Percentiles rank a stretch among this genome's conserved stretches.
Conservation (phyloP, 2,329 filamentous ascomycete genomes). For the Escovopsis sp. region DNA sequence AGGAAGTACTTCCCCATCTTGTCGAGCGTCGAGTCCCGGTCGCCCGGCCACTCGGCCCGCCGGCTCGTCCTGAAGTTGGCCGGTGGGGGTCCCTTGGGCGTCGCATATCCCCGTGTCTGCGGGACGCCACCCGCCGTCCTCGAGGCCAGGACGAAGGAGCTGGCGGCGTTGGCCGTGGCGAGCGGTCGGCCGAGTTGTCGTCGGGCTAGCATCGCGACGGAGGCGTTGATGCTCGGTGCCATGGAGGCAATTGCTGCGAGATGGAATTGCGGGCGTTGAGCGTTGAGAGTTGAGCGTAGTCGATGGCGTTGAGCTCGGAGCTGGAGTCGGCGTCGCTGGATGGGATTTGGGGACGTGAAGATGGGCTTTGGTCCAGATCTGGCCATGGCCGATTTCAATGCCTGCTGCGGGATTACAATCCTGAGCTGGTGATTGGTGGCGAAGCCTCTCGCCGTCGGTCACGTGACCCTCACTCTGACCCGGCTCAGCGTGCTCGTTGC, state of each 20-base stretch:
- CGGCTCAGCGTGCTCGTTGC: no score
- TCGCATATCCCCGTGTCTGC: constrained; percentile 37
- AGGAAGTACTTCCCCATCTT: constrained; percentile 88
- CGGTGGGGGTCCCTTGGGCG: constrained; percentile 65
- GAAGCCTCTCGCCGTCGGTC: constrained; percentile 11
- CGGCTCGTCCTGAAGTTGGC: constrained; percentile 64
- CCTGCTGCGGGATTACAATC: constrained; percentile 26
- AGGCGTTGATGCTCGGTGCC: constrained; percentile 19
- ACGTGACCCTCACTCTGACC: constrained; percentile 12
- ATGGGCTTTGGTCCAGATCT: constrained; percentile 5
- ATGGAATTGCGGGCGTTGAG: no score
- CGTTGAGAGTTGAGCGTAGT: constrained; percentile 8
- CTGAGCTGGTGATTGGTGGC: constrained; percentile 20
- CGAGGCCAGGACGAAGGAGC: constrained; percentile 8
- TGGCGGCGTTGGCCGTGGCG: constrained; percentile 9
- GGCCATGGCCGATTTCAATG: constrained; percentile 4
- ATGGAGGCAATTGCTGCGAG: constrained; percentile 15
- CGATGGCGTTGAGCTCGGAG: constrained; percentile 4
- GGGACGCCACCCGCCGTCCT: constrained; percentile 3
- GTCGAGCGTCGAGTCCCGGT: constrained; percentile 63
- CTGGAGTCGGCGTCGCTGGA: constrained; percentile 6
- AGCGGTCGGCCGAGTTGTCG: constrained; percentile 18
- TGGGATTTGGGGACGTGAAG: constrained; percentile 9
- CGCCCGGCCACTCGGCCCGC: constrained; percentile 66
- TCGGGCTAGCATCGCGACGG: constrained; percentile 21